Base-by-base conservation (phyloP, 208 protist species). In the Trypanosoma vivax region DNA sequence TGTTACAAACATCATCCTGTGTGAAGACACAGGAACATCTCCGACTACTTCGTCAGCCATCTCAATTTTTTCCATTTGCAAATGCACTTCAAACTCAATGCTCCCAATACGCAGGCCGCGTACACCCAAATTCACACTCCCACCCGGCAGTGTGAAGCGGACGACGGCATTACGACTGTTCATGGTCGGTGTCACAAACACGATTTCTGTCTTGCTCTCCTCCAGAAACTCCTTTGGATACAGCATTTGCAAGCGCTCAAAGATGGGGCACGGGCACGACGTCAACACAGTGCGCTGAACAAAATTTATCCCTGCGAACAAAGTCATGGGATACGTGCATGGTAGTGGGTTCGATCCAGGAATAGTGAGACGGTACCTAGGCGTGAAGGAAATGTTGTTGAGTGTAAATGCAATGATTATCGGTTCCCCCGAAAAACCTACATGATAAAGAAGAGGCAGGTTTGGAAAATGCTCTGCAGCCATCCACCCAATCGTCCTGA, bases 301-400 rank as follows among this genome's bases (percentile, higher is more conserved):
- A 72, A 93, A 88, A 66, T 93, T 93, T 13, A 88, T 72, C 6
- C 85, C 85, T 16, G 76, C 34, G 42, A 51, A 60, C 30, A 93
- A 18, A 9, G 41, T 65, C 66, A 83, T 88, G 1, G 79, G 74
- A 48, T 73, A 78, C 0, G 48, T 45, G 2, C 60, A 67, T 24
- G 66, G 46, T 28, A 87, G 59, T 21, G 70, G 42, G 41, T 67
- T 60, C 11, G 50, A 50, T 9, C 70, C 69, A 29, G 72, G 78
- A 18, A 77, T 55, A 13, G 40, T 64, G 11, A 93, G 45, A 14
- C 70, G 57, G 50, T 84, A 90, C 27, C 45, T 52, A 13, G 67
- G 63, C 0, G 66, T 79, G 55, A 93, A 93, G 5, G 59, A 49
- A 7, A 93, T 46, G 46, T 87, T 73, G 58, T 93, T 90, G 14